Evolutionary conservation across 164 flowering plant genomes (phyloP), one percentile per base, ranked within the genome.

Genomic region (Berberis vulgaris): DNA sequence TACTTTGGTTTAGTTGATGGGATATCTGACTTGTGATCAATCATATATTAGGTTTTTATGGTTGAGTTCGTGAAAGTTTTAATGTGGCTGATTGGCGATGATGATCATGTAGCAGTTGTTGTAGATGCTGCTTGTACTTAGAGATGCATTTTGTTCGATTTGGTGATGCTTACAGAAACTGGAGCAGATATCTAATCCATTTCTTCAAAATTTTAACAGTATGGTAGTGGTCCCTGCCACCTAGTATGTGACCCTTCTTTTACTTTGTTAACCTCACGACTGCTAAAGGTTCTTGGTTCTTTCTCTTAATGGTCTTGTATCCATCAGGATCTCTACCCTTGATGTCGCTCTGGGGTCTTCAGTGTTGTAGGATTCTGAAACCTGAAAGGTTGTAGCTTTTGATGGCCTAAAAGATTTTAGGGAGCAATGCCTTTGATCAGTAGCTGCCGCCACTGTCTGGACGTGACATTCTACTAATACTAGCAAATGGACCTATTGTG

Each of bases 31-130:
- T 72, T 69, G 26, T 26, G 62, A 63, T 76, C 69, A 67, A 76
- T 64, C 47, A 64, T 73, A 69, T 76, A 63, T 66, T 81, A 62
- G 77, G 70, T 43, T 83, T 82, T 78, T 79, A 69, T 85, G 80
- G 85, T 74, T 74, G 6, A 76, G 86, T 65, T 78, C 83, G 64
- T n/a, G 63, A 46, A 13, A 46, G 52, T 26, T 43, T 60, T 54
- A 73, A 61, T 64, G 74, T 71, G 64, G 76, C 75, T 64, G 74
- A 63, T 70, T 66, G 70, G 52, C 49, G 61, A 11, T 60, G 79
- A 65, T 74, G 77, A 65, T 74, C 53, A 59, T 64, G 72, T 58
- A 64, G 73, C 77, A 49, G 82, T 73, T 71, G 80, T 64, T 76
- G 61, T 52, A 52, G 81, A 69, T 83, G 82, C 80, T 80, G 73